These are phyloP conservation scores for Pseudocercospora pini-densiflorae DNA, from an alignment of 2,329 filamentous ascomycete species.

Conservation along the genomic window DNA sequence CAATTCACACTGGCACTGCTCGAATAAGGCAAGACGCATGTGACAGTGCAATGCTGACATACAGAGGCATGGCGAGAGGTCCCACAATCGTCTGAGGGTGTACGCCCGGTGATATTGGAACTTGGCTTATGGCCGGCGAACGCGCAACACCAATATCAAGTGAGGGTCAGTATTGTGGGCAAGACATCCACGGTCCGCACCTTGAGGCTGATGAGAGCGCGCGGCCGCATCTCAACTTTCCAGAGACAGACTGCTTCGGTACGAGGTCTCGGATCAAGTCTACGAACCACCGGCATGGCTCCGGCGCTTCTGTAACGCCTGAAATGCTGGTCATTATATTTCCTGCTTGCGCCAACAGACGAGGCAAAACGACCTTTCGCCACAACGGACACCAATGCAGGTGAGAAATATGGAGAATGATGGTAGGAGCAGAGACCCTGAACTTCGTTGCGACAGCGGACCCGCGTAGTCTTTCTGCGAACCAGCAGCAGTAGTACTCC, in stretches of 20 bases:
- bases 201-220: background rate
- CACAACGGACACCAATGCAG: constrained; percentile 11
- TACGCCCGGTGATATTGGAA: background rate
- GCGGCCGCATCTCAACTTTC: background rate
- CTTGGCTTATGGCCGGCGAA: background rate
- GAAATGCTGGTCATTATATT: constrained; percentile 5
- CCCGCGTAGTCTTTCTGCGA: background rate
- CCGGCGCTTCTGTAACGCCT: constrained; percentile 9
- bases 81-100: background rate
- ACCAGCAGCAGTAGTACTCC: background rate
- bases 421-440: background rate
- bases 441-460: background rate
- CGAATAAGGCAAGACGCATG: constrained; percentile 1
- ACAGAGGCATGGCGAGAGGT: background rate
- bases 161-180: background rate
- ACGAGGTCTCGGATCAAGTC: constrained; percentile 2
- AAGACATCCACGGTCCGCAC: constrained; percentile 1
- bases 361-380: constrained; percentile 2
- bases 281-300: constrained; percentile 3
- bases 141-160: background rate
- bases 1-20: constrained; percentile 6
- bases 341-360: constrained; percentile 12
- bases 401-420: constrained; percentile 4
- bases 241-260: constrained; percentile 4
- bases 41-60: constrained; percentile 6